Evolutionary conservation across 2,329 filamentous ascomycete genomes (phyloP), one percentile per base, ranked within the genome.

Genomic region (Cryoendolithus antarcticus): DNA sequence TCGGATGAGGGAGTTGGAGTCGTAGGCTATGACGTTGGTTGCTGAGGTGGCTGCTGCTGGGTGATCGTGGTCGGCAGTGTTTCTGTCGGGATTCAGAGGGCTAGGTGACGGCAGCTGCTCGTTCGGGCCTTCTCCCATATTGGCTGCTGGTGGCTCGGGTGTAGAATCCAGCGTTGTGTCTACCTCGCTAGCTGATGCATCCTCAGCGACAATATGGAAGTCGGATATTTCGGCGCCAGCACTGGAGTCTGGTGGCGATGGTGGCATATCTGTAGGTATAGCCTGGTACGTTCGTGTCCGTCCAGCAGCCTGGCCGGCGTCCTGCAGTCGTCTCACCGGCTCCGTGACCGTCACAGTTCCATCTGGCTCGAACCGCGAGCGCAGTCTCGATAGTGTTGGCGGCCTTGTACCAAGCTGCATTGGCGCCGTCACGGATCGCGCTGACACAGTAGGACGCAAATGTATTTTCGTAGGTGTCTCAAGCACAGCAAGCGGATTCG

Each of bases 351-450:
- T 46, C 7, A 42, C 37, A 9, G 39, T 44, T 30, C 57, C 54
- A 34, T 51, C 51, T 30, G 57, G 53, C 46, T 39, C 45, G 30
- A 51, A 49, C n/a, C 49, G 49, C 30, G 45, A 41, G 40, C 48
- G 45, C 29, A 53, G 40, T 34, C 54, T 57, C 13, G 64, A 63
- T 13, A 66, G 62, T 11, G 65, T 54, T 31, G 66, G 64, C 6
- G 63, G 60, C 30, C 64, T 52, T 5, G 69, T 40, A 5, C 62
- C 62, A 10, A 70, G 51, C 11, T 69, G 61, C 9, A 64, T 56
- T 28, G 67, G 57, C 27, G 53, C 55, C 6, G 57, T 61, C 27
- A 60, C 48, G 11, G 58, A 60, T 19, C 57, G 49, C 47, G 51
- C 34, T 27, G 38, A 29, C 32, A 12, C 13, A 21, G 33, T 6